Base-by-base conservation (phyloP, 2,329 filamentous ascomycete genomes). In the Shiraia sp. region DNA sequence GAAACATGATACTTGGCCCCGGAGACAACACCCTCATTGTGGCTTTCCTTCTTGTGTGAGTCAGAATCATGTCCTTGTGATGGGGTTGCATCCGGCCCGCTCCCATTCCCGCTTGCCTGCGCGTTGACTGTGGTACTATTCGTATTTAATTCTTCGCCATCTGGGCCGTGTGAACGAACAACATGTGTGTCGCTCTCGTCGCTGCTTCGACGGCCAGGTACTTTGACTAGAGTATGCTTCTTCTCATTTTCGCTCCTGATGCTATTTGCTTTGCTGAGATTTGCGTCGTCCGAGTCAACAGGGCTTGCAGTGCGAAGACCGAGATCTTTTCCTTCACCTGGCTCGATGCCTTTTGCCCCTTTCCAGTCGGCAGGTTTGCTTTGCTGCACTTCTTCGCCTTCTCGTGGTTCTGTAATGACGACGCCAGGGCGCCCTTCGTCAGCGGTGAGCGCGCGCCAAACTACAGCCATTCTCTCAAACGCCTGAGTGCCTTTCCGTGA, bases 381-480 rank as follows among this genome's bases (percentile, higher is more conserved):
- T 70, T 96, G 86, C 1, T 80, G 80, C 4, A 95, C 84, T 0
- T 82, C 79, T 36, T 87, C 82, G 3, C 84, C 82, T 25, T 80
- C 75, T 12, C 75, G 76, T 0, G 89, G 88, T 65, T 90, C 82
- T 1, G 72, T 75, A 36, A 89, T 80, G 26, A 84, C 73, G 26
- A 78, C 48, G 19, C 59, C 60, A 19, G 58, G 55, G 48, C 60
- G 37, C 45, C 63, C 51, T 31, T 61, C 45, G 35, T 66, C 42
- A 51, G 48, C 63, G 13, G 64, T 66, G 2, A 73, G 61, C 2
- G 68, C 67, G 42, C 83, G 82, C 93, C 93, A 99, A 0, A 96
- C 85, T 0, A 97, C 87, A 9, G 88, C 85, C 16, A 97, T 75
- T 28, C 81, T 81, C 63, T 99, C 92, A 7, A 95, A 82, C 0